Evolutionary conservation across 116 monocot species (phyloP), one percentile per base, ranked within the genome.

Genomic region (Papilionanthe hybrid): DNA sequence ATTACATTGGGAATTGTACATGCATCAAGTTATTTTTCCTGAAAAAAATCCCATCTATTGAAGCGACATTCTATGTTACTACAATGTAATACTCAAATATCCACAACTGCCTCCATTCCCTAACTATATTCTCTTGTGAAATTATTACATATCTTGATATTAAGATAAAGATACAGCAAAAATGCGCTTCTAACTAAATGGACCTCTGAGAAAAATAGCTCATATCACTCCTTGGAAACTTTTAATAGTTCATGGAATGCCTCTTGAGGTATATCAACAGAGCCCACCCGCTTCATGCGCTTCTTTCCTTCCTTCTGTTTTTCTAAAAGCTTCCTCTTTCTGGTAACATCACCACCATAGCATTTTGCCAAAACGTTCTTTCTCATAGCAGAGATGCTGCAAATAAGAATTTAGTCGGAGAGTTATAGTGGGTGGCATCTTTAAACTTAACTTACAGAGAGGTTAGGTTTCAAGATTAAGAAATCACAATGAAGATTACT

Each of bases 241-340:
- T 94, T 97, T 69, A 97, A 30, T 41, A 97, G 60, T 67, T 97
- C 94, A 78, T 92, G 87, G 82, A 97, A 97, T 75, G 97, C 97
- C 88, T 97, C 97, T 82, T 97, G 97, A 15, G 97, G 97, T 69
- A 97, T 88, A 72, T 97, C 97, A 27, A 97, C 94, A 32, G 91
- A 91, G 0, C 97, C 97, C 18, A 97, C 92, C 50, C 94, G 92
- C 83, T 97, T 97, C 97, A 97, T 97, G 60, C 94, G 83, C 72
- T 97, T 97, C 88, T 97, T 97, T 67, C 97, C 97, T 91, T 97
- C 97, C 82, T 97, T 97, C 72, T 97, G 97, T 83, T 97, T 97
- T 80, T 97, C 97, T 58, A 97, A 81, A 55, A 97, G 92, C 84
- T 97, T 97, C 86, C 88, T 94, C 86, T 97, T 97, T 63, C 97